Conservation (phyloP, 345 rosid species). For the Adansonia digitata region DNA sequence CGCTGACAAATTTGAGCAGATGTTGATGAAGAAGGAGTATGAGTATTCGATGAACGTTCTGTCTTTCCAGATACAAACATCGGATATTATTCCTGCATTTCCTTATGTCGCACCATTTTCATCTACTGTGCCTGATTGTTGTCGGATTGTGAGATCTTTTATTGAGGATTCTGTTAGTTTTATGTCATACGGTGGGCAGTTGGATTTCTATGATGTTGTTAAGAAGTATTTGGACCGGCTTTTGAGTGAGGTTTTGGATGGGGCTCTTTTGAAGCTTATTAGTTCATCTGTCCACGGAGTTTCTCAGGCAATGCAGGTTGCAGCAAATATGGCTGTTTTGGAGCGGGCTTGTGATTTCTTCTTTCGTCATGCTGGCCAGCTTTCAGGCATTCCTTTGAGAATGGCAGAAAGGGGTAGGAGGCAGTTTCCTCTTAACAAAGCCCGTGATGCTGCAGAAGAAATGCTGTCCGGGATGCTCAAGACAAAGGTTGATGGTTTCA, state of each 20-base stretch:
- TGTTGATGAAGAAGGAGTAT: conserved; percentile 97
- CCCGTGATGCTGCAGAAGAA: conserved; percentile 88
- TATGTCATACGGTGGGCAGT: conserved; percentile 94
- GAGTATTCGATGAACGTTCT: conserved; percentile 98
- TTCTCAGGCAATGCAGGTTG: conserved; percentile 95
- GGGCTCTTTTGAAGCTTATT: conserved; percentile 73
- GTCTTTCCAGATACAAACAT: conserved; percentile 88
- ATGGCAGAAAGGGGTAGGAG: conserved; percentile 95
- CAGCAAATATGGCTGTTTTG: conserved; percentile 93
- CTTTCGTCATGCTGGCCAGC: conserved; percentile 93
- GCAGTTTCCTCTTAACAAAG: conserved; percentile 78
- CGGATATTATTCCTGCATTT: conserved; percentile 83
- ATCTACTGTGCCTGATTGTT: conserved; percentile 89
- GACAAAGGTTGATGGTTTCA: conserved; percentile 82
- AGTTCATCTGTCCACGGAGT: conserved; percentile 77
- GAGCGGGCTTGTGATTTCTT: conserved; percentile 99
- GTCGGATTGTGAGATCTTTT: conserved; percentile 89
- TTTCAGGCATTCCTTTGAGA: conserved; percentile 83
- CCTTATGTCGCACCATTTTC: conserved; percentile 94
- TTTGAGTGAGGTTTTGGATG: conserved; percentile 78
- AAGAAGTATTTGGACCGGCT: conserved; percentile 92
- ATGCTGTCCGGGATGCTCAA: conserved; percentile 88
- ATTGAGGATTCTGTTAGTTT: conserved; percentile 94
- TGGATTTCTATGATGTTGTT: conserved; percentile 85
- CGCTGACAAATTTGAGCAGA: conserved; percentile 96